These are phyloP conservation scores for Chlamydomonas sphaeroides DNA, from an alignment of 139 green algal genomes.

Conservation along the genomic window DNA sequence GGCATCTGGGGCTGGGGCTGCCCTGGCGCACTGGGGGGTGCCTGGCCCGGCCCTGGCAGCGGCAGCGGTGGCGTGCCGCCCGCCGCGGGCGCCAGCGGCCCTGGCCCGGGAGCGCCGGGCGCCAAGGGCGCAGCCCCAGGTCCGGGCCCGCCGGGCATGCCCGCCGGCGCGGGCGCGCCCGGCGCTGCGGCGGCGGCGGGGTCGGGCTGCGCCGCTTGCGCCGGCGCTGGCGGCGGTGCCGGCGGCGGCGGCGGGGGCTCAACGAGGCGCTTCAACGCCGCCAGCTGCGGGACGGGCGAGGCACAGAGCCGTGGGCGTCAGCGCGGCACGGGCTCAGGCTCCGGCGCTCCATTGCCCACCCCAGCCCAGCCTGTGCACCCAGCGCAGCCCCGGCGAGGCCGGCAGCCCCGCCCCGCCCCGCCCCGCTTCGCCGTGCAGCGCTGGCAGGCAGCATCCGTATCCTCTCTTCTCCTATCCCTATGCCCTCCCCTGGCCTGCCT, in stretches of 20 bases:
- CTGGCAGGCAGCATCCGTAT: too few species aligned
- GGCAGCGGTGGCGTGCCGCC: not conserved
- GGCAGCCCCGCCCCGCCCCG: too few species aligned
- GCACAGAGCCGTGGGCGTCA: too few species aligned
- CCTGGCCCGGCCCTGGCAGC: not conserved
- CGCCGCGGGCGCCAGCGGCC: not conserved
- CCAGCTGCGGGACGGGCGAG: too few species aligned
- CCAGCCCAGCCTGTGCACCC: too few species aligned
- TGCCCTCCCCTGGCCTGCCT: too few species aligned
- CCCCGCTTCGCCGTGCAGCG: too few species aligned
- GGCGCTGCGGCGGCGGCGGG: not conserved
- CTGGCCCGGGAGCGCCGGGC: not conserved
- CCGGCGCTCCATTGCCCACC: too few species aligned
- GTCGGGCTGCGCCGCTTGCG: not conserved
- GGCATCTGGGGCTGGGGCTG: not conserved
- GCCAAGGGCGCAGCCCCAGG: not conserved
- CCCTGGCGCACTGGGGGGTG: not conserved
- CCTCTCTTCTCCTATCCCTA: too few species aligned
- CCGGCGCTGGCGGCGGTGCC: not conserved
- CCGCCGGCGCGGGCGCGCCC: not conserved
- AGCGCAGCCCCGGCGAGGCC: too few species aligned
- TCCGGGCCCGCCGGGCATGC: too few species aligned
- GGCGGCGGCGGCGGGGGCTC: conserved; percentile 19
- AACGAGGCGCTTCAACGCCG: conserved; percentile 2
- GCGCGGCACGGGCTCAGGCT: too few species aligned